Evolutionary conservation across 2,329 filamentous ascomycete species (phyloP).

Genomic region (Aspergillus proliferans): DNA sequence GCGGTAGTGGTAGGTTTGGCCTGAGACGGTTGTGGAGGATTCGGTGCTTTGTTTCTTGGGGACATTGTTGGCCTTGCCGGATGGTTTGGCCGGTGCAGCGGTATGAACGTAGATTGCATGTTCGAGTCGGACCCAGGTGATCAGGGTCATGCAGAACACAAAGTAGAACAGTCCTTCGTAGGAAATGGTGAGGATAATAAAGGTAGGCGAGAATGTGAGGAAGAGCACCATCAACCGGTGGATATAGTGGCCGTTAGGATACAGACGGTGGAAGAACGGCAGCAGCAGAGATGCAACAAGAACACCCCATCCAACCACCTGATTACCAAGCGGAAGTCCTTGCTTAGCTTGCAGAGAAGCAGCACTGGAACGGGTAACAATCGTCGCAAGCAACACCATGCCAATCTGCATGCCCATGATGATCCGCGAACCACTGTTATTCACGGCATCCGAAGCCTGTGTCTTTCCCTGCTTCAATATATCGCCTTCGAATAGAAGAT

Average conservation of each 20-base stretch:
- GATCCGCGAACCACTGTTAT: slow-evolving; percentile 31
- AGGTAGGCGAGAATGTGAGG: slow-evolving; percentile 84
- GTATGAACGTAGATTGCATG: slow-evolving; percentile 59
- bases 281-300: slow-evolving; percentile 65
- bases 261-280: slow-evolving; percentile 72
- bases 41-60: slow-evolving; percentile 18
- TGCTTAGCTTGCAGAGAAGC: slow-evolving; percentile 75
- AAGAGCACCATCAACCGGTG: slow-evolving; percentile 86
- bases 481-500: slow-evolving; percentile 70
- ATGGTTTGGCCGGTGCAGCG: slow-evolving; percentile 15
- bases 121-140: slow-evolving; percentile 90
- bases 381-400: slow-evolving; percentile 70
- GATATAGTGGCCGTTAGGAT: slow-evolving; percentile 80
- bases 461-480: slow-evolving; percentile 43
- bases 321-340: slow-evolving; percentile 80
- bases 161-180: slow-evolving; percentile 97
- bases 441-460: slow-evolving; percentile 10
- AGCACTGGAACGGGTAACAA: slow-evolving; percentile 83
- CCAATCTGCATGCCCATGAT: slow-evolving; percentile 55
- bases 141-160: slow-evolving; percentile 71
- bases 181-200: slow-evolving; percentile 93
- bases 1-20: slow-evolving; percentile 46
- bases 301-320: slow-evolving; percentile 76
- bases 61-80: slow-evolving; percentile 5
- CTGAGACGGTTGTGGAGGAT: slow-evolving; percentile 28